A percentile compares a stretch with the other conserved stretches of the same genome.
These are phyloP conservation scores for Botryosphaeria dothidea DNA, from an alignment of 2,329 filamentous ascomycete genomes.

Conservation along the genomic window DNA sequence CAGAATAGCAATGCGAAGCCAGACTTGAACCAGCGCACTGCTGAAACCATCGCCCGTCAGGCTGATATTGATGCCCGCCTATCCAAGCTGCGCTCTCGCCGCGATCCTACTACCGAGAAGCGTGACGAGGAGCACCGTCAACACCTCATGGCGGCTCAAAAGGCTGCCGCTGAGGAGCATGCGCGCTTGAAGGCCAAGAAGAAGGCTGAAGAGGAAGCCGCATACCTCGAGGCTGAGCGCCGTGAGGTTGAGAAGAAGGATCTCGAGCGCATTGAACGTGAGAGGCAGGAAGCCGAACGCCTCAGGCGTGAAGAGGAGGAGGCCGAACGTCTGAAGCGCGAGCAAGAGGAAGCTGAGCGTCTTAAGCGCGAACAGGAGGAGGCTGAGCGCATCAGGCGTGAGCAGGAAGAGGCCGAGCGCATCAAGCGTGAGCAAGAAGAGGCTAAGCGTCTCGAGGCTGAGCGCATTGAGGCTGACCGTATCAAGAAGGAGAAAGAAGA, in stretches of 20 bases:
- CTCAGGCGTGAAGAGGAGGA: neutral
- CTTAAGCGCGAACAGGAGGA: neutral
- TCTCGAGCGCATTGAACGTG: neutral
- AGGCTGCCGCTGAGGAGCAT: neutral
- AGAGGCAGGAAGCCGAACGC: neutral
- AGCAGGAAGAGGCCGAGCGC: neutral
- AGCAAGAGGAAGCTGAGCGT: neutral
- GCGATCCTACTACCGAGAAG: neutral
- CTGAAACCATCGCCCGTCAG: constrained; percentile 1
- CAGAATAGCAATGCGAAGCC: neutral
- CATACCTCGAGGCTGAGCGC: neutral
- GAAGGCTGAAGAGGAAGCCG: neutral
- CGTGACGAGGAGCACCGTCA: neutral
- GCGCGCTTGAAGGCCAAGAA: neutral
- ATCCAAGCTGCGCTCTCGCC: neutral
- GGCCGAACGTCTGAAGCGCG: neutral
- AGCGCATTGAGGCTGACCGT: neutral
- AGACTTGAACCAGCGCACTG: constrained; percentile 1
- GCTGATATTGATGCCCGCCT: neutral
- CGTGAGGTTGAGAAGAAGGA: neutral
- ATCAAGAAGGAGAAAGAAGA: neutral
- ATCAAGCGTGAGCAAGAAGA: neutral
- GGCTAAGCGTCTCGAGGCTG: neutral
- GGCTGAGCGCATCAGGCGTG: neutral
- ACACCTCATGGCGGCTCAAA: neutral